Evolutionary conservation across 441 rosid species (phyloP), one percentile per base, ranked within the genome.

Genomic region (Gossypium davidsonii): DNA sequence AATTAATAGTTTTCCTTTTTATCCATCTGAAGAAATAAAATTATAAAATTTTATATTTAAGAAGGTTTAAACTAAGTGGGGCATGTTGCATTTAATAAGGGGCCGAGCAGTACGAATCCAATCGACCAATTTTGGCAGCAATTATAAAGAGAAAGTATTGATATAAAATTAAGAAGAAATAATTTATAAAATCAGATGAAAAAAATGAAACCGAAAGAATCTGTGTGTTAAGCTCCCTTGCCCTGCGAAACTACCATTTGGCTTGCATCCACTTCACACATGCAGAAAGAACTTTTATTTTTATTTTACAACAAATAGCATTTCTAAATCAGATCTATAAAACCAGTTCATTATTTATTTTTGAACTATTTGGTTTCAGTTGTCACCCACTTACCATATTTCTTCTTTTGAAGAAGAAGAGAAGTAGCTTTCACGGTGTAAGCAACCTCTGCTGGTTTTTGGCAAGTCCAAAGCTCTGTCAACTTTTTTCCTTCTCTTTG

Each of bases 371-470:
- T 28, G 26, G 23, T 42, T 55, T 15, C 51, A 23, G 20, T 58
- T 64, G 49, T 57, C 55, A 6, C 72, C 46, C 48, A 73, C 77
- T 68, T 60, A 23, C 65, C 70, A 51, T 59, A 48, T 64, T 73
- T 28, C 28, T 71, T 52, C 42, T 51, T 57, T 15, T 66, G 57
- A 66, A n/a, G 18, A 61, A 62, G 52, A 53, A 46, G 23, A 63
- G 64, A 44, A 56, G 86, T 76, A 72, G 82, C 82, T 83, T 72
- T 78, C 85, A 73, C 62, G 77, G 82, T 66, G 79, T 69, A 37
- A 61, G 52, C 39, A 23, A 70, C 18, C 17, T 46, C 72, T 59
- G 72, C 71, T 21, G n/a, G 44, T 55, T 46, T 57, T 73, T 74
- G 84, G 85, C 75, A 61, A 82, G 79, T 73, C 81, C 87, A 72